A percentile compares a stretch with the other conserved stretches of the same genome.
Conservation (phyloP, 2,329 filamentous ascomycete species). For the Sarocladiaceae sp. region DNA sequence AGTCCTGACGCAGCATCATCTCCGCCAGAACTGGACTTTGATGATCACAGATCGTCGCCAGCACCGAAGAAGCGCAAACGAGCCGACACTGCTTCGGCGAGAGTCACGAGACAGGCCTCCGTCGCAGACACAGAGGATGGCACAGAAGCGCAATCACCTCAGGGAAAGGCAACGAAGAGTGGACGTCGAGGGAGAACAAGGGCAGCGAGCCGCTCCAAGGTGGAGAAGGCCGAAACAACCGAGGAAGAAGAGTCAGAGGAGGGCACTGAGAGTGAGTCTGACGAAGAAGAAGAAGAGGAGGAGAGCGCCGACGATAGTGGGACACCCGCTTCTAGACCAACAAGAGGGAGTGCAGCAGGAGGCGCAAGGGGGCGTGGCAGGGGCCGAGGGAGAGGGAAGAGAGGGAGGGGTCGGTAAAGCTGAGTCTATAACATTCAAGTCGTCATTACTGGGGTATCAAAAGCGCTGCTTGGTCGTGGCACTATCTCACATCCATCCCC, state of each 20-base stretch:
- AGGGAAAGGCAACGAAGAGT: conserved; percentile 32
- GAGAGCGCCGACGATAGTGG: conserved; percentile 16
- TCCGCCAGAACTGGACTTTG: conserved; percentile 39
- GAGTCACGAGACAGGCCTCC: conserved; percentile 34
- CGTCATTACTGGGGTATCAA: background rate
- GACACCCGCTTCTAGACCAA: conserved; percentile 5
- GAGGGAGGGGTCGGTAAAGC: conserved; percentile 3
- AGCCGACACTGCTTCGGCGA: conserved; percentile 29
- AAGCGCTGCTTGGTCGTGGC: background rate
- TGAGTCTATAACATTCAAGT: background rate
- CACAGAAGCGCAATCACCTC: conserved; percentile 33
- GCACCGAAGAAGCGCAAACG: conserved; percentile 43
- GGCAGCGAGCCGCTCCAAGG: conserved; percentile 28
- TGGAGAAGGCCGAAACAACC: conserved; percentile 24
- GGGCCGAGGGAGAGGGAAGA: conserved; percentile 5
- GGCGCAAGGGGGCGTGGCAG: conserved; percentile 2
- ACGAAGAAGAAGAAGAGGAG: conserved; percentile 25
- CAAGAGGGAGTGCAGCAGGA: conserved; percentile 1
- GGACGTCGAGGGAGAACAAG: conserved; percentile 40
- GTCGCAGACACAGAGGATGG: conserved; percentile 45
- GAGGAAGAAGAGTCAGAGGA: conserved; percentile 33
- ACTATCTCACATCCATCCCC: background rate
- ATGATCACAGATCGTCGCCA: conserved; percentile 22
- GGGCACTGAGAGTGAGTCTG: conserved; percentile 27
- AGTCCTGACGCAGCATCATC: conserved; percentile 42